Conservation (phyloP, 129 eudicot species). For the Flaveria robusta region DNA sequence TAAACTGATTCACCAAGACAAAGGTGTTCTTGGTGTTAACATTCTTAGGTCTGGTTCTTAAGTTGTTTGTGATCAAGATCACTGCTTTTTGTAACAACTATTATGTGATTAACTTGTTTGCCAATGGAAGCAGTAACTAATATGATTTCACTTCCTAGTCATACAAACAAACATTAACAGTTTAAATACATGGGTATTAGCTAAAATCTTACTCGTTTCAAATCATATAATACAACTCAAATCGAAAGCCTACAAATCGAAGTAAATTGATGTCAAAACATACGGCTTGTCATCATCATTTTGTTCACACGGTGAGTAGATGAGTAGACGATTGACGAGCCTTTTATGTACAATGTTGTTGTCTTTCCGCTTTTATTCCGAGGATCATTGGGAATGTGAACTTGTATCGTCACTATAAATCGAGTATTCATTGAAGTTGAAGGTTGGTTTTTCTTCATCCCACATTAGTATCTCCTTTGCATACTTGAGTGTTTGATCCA, state of each 20-base stretch:
- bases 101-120: not conserved
- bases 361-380: conserved; percentile 7
- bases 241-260: conserved; percentile 33
- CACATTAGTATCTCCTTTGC: conserved; percentile 87
- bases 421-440: conserved; percentile 65
- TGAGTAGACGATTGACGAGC: not conserved
- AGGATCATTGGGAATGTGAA: conserved; percentile 53
- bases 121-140: not conserved
- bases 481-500: conserved; percentile 77
- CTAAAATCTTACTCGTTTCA: conserved; percentile 19
- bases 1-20: conserved; percentile 22
- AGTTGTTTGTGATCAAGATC: conserved; percentile 1
- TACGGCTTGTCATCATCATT: conserved; percentile 12
- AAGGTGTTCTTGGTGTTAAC: conserved; percentile 25
- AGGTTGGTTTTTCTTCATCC: conserved; percentile 83
- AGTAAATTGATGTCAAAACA: conserved; percentile 27
- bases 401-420: conserved; percentile 64
- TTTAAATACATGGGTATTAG: conserved; percentile 20
- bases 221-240: conserved; percentile 40
- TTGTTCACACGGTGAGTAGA: not conserved
- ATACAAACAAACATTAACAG: conserved; percentile 19
- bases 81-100: conserved; percentile 11
- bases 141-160: conserved; percentile 13
- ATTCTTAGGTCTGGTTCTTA: conserved; percentile 22
- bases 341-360: conserved; percentile 23